A percentile compares a stretch with the other conserved stretches of the same genome.
Evolutionary conservation across 2,329 filamentous ascomycete species (phyloP).

Genomic region (Capronia epimyces): DNA sequence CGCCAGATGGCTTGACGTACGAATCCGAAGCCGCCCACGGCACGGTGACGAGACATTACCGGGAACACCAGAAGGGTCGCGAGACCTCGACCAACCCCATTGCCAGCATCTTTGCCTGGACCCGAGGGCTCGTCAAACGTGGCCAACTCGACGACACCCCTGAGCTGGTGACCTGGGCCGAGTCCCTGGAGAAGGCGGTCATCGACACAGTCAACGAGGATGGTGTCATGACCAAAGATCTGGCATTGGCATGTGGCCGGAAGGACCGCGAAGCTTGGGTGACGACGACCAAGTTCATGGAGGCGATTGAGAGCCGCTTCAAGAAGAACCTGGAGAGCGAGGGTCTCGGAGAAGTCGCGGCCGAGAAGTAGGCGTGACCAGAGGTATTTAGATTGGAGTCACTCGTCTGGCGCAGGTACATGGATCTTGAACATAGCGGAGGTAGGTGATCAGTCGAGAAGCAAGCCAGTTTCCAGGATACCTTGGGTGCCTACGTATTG

Average conservation of each 20-base stretch:
- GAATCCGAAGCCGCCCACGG: constrained; percentile 97
- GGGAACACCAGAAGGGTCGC: constrained; percentile 95
- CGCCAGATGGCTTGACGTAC: constrained; percentile 92
- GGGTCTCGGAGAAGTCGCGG: constrained; percentile 21
- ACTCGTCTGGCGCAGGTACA: neutral
- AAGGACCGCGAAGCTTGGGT: constrained; percentile 79
- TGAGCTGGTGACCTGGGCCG: constrained; percentile 83
- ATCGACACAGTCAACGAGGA: constrained; percentile 90
- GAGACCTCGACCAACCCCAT: constrained; percentile 99
- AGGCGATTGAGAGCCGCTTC: constrained; percentile 85
- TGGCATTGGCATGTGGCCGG: constrained; percentile 91
- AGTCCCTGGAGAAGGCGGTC: constrained; percentile 87
- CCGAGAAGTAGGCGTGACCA: neutral
- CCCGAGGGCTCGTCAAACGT: constrained; percentile 84
- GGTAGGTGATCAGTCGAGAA: no score
- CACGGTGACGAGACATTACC: constrained; percentile 96
- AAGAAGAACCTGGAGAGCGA: constrained; percentile 67
- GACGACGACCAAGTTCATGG: constrained; percentile 85
- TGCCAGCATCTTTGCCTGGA: constrained; percentile 98
- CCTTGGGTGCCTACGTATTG: no score
- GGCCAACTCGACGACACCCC: constrained; percentile 91
- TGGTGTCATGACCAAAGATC: constrained; percentile 98
- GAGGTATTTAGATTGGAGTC: neutral
- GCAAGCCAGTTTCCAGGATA: no score
- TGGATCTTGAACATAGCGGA: neutral